Evolutionary conservation across 441 rosid genomes (phyloP).

Genomic region (Pelargonium cotyledonis): DNA sequence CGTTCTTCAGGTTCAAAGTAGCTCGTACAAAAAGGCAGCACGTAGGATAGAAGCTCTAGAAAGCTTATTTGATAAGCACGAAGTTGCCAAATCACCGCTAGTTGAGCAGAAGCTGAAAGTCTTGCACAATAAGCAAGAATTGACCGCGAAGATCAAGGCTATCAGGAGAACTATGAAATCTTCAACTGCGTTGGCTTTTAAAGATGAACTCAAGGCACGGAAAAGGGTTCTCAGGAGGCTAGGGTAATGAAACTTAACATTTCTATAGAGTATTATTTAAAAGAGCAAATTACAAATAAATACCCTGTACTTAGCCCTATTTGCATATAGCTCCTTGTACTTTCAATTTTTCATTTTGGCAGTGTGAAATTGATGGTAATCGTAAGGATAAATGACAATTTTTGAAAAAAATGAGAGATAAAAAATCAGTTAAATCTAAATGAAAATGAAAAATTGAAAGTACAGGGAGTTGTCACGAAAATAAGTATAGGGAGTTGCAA

Average conservation of each 20-base stretch:
- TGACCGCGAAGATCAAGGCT: slow-evolving; percentile 69
- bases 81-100: slow-evolving; percentile 82
- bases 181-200: slow-evolving; percentile 77
- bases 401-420: no score
- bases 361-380: no score
- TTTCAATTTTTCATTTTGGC: no score
- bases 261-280: neutral
- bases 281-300: neutral
- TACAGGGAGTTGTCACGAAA: no score
- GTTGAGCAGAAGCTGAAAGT: slow-evolving; percentile 71
- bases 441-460: neutral
- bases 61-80: slow-evolving; percentile 77
- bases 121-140: slow-evolving; percentile 67
- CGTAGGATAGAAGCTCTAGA: slow-evolving; percentile 84
- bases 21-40: slow-evolving; percentile 66
- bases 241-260: slow-evolving; percentile 40
- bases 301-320: no score
- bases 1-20: slow-evolving; percentile 55
- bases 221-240: slow-evolving; percentile 88
- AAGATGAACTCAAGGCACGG: slow-evolving; percentile 96
- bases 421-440: neutral
- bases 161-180: slow-evolving; percentile 69
- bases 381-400: no score
- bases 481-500: neutral
- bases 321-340: no score